Conservation (phyloP, 495 filamentous ascomycete genomes). For the Tuber brumale region DNA sequence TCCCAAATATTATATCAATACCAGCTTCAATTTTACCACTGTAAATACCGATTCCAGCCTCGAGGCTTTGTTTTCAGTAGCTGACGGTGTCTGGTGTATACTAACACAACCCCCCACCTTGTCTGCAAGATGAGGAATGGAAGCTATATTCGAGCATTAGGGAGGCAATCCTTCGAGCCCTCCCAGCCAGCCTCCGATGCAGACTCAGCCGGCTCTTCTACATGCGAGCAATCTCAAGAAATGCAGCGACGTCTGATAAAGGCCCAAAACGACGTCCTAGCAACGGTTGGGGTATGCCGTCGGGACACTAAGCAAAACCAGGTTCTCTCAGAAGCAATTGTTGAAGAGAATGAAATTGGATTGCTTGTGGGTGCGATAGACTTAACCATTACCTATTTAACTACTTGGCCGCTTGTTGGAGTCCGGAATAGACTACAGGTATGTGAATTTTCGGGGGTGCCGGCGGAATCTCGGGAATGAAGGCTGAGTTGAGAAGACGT, state of each 20-base stretch:
- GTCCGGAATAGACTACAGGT: constrained; percentile 41
- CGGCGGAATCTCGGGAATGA: not conserved
- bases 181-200: constrained; percentile 28
- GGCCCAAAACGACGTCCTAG: constrained; percentile 42
- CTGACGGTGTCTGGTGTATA: not conserved
- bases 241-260: constrained; percentile 37
- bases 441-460: constrained; percentile 10
- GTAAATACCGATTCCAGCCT: not conserved
- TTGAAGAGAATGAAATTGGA: constrained; percentile 41
- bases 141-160: constrained; percentile 39
- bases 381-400: constrained; percentile 36
- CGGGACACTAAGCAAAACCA: constrained; percentile 33
- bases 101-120: not conserved
- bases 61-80: not conserved
- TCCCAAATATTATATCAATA: not conserved
- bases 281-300: constrained; percentile 40
- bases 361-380: constrained; percentile 34
- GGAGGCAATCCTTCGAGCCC: constrained; percentile 40
- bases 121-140: constrained; percentile 36
- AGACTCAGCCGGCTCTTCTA: constrained; percentile 22
- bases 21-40: not conserved
- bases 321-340: constrained; percentile 30
- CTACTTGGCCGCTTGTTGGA: constrained; percentile 37
- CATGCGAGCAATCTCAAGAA: constrained; percentile 36
- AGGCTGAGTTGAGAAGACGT: constrained; percentile 31